Conservation (phyloP, 768 basidiomycete species). For the Tylopilus subfusipes region DNA sequence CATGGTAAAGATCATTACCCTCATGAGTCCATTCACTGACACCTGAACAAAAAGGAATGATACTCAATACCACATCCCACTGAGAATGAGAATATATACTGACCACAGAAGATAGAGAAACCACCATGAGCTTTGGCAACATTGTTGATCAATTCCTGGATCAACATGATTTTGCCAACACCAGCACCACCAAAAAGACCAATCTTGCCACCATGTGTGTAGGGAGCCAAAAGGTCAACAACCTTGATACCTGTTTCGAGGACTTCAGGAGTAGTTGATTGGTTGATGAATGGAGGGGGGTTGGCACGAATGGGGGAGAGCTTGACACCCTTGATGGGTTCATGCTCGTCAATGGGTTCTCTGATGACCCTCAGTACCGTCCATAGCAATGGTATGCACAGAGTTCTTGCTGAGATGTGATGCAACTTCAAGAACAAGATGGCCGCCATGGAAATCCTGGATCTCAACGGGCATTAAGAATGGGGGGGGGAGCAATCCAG, state of each 20-base stretch:
- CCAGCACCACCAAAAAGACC: slow-evolving; percentile 99
- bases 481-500: too few species aligned
- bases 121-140: too few species aligned
- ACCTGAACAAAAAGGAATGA: slow-evolving; percentile 46
- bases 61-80: slow-evolving; percentile 6
- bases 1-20: slow-evolving; percentile 99
- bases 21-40: slow-evolving; percentile 99
- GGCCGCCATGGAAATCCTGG: too few species aligned
- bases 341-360: slow-evolving; percentile 98
- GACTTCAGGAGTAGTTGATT: too few species aligned
- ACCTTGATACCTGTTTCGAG: too few species aligned
- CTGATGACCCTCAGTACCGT: slow-evolving; percentile 99
- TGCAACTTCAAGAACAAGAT: too few species aligned
- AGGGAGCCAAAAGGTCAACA: slow-evolving; percentile 98
- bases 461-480: slow-evolving; percentile 99
- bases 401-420: too few species aligned
- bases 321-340: too few species aligned
- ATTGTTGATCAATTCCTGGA: too few species aligned
- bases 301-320: slow-evolving; percentile 99
- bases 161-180: too few species aligned
- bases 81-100: too few species aligned
- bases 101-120: too few species aligned
- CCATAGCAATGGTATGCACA: slow-evolving; percentile 99
- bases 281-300: slow-evolving; percentile 95
- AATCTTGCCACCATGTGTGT: slow-evolving; percentile 99